A percentile compares a stretch with the other conserved stretches of the same genome.
Evolutionary conservation across 2,329 filamentous ascomycete species (phyloP).

Genomic region (Fusarium scirpi): DNA sequence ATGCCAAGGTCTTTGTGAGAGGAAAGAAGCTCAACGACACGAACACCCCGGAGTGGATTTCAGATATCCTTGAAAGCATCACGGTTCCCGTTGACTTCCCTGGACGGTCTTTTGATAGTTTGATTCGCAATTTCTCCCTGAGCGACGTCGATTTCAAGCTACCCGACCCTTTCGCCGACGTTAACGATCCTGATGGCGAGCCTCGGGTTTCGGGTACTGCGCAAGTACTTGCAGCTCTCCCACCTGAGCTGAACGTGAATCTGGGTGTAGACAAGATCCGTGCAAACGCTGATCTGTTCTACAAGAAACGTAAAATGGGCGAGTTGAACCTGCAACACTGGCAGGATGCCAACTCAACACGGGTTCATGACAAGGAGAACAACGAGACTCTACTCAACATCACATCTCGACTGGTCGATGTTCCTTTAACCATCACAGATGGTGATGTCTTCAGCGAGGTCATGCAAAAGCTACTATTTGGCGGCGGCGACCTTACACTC

Average conservation of each 20-base stretch:
- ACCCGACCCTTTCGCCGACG: slow-evolving; percentile 83
- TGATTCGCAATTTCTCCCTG: slow-evolving; percentile 90
- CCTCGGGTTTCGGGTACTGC: slow-evolving; percentile 88
- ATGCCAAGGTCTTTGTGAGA: slow-evolving; percentile 84
- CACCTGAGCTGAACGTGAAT: slow-evolving; percentile 87
- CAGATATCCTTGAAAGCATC: slow-evolving; percentile 81
- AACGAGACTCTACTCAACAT: slow-evolving; percentile 76
- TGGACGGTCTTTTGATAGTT: slow-evolving; percentile 80
- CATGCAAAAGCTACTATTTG: slow-evolving; percentile 83
- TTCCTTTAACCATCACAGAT: slow-evolving; percentile 85
- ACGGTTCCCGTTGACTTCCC: slow-evolving; percentile 88
- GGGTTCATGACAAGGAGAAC: slow-evolving; percentile 65
- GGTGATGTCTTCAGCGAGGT: slow-evolving; percentile 82
- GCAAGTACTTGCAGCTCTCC: slow-evolving; percentile 80
- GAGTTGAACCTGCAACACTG: slow-evolving; percentile 82
- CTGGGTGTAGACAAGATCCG: slow-evolving; percentile 81
- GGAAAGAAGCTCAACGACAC: slow-evolving; percentile 76
- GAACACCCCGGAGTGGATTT: slow-evolving; percentile 84
- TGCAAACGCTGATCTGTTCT: slow-evolving; percentile 84
- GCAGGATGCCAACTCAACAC: slow-evolving; percentile 87
- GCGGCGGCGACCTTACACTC: slow-evolving; percentile 75
- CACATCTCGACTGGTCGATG: slow-evolving; percentile 79
- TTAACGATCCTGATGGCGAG: slow-evolving; percentile 76
- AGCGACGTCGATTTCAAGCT: slow-evolving; percentile 87
- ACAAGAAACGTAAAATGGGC: slow-evolving; percentile 81